Conservation (phyloP, 257 asterid genomes). For the Asclepias syriaca region DNA sequence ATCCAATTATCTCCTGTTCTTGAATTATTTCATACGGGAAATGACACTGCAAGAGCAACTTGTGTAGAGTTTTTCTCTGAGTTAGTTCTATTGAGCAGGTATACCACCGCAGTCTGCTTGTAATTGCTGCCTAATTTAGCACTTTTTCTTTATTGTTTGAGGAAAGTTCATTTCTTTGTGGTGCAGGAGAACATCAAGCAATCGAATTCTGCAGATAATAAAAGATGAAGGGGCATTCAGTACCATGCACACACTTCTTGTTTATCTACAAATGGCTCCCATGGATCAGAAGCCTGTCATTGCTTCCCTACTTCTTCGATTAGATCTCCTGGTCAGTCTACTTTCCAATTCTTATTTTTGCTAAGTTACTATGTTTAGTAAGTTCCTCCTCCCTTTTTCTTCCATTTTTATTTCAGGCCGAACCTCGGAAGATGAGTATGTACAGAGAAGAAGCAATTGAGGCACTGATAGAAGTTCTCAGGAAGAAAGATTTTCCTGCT, state of each 20-base stretch:
- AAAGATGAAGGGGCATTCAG: constrained; percentile 81
- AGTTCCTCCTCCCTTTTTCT: neutral
- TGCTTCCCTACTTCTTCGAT: constrained; percentile 79
- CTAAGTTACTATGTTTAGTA: neutral
- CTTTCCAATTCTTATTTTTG: neutral
- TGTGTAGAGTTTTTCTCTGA: constrained; percentile 69
- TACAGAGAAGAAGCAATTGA: constrained; percentile 84
- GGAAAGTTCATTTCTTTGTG: constrained; percentile 2
- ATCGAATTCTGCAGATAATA: constrained; percentile 58
- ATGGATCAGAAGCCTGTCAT: constrained; percentile 71
- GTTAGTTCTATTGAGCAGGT: constrained; percentile 68
- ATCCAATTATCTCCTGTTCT: constrained; percentile 60
- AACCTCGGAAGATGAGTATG: constrained; percentile 79
- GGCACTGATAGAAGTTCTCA: constrained; percentile 60
- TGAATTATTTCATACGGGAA: constrained; percentile 68
- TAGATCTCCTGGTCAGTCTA: constrained; percentile 65
- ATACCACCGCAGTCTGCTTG: constrained; percentile 5
- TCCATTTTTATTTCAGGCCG: constrained; percentile 28
- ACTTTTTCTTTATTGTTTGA: neutral
- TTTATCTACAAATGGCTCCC: constrained; percentile 72
- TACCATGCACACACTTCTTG: constrained; percentile 72
- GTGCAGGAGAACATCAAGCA: constrained; percentile 50
- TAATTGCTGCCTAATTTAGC: neutral
- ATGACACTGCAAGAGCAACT: constrained; percentile 44
- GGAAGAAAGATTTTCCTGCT: constrained; percentile 59